These are phyloP conservation scores for Aspergillus haitiensis DNA, from an alignment of 495 filamentous ascomycete genomes.

Conservation along the genomic window DNA sequence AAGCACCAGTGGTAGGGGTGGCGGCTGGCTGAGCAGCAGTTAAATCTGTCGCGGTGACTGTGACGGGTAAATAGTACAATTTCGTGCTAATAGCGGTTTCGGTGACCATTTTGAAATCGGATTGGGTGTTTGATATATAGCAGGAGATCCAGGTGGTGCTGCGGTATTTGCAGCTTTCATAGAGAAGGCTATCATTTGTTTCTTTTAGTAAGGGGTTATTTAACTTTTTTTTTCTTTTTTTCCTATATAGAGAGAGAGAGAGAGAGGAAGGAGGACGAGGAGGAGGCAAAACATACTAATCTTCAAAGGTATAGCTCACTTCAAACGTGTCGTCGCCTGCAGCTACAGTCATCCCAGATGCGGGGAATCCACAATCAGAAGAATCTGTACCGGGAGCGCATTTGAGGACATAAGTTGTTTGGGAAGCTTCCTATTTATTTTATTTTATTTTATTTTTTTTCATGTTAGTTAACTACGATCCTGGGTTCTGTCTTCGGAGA, in stretches of 20 bases:
- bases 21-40: slow-evolving; percentile 12
- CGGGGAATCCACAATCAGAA: slow-evolving; percentile 7
- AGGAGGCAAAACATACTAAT: slow-evolving; percentile 17
- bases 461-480: neutral
- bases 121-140: slow-evolving; percentile 28
- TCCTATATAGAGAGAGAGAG: neutral
- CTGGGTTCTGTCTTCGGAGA: neutral
- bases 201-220: neutral
- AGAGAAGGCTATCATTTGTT: slow-evolving; percentile 24
- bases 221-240: neutral
- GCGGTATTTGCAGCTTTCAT: slow-evolving; percentile 33
- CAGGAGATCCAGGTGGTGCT: slow-evolving; percentile 38
- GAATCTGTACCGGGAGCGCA: slow-evolving; percentile 11
- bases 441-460: neutral
- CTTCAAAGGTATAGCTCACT: slow-evolving; percentile 12
- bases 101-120: slow-evolving; percentile 25
- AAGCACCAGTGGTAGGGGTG: neutral
- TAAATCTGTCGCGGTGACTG: slow-evolving; percentile 26
- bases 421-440: slow-evolving; percentile 2
- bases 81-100: slow-evolving; percentile 18
- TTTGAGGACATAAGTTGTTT: slow-evolving; percentile 20
- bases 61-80: slow-evolving; percentile 34
- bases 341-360: slow-evolving; percentile 11
- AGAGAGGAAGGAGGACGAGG: neutral
- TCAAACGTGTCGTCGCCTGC: slow-evolving; percentile 10